Evolutionary conservation across 495 filamentous ascomycete genomes (phyloP).

Genomic region (Daldinia concentrica): DNA sequence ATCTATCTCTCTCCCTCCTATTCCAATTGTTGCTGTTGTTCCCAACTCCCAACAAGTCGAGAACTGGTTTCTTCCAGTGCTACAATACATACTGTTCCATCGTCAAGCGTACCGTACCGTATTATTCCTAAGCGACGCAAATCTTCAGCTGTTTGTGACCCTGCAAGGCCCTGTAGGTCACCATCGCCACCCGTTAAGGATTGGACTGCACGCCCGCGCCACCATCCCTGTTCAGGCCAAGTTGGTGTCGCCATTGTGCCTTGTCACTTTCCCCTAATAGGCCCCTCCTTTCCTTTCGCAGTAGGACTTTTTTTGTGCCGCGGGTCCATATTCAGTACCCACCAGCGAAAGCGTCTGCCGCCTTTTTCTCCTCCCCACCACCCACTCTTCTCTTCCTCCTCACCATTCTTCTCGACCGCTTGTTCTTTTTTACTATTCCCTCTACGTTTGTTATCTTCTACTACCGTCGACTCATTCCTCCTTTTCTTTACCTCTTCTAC

Average conservation of each 20-base stretch:
- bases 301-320: constrained; percentile 43
- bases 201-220: constrained; percentile 41
- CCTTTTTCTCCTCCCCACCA: constrained; percentile 49
- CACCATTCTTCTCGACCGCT: constrained; percentile 35
- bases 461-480: constrained; percentile 26
- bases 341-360: constrained; percentile 33
- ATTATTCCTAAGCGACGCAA: constrained; percentile 13
- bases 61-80: constrained; percentile 11
- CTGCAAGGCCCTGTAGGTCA: constrained; percentile 44
- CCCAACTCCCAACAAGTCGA: too few species aligned
- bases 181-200: constrained; percentile 41
- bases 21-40: too few species aligned
- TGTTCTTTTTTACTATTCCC: constrained; percentile 38
- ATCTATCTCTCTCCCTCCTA: constrained; percentile 19
- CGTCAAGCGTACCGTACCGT: constrained; percentile 32
- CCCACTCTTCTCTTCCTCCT: constrained; percentile 39
- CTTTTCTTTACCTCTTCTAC: constrained; percentile 27
- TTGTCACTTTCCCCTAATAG: constrained; percentile 43
- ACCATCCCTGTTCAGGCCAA: constrained; percentile 42
- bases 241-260: constrained; percentile 45
- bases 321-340: constrained; percentile 35
- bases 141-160: constrained; percentile 39
- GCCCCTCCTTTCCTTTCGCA: constrained; percentile 32
- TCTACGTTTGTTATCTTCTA: constrained; percentile 32
- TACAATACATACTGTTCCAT: constrained; percentile 34